These are phyloP conservation scores for Dictyostelium purpureum DNA, from an alignment of 78 protist genomes.

Conservation along the genomic window DNA sequence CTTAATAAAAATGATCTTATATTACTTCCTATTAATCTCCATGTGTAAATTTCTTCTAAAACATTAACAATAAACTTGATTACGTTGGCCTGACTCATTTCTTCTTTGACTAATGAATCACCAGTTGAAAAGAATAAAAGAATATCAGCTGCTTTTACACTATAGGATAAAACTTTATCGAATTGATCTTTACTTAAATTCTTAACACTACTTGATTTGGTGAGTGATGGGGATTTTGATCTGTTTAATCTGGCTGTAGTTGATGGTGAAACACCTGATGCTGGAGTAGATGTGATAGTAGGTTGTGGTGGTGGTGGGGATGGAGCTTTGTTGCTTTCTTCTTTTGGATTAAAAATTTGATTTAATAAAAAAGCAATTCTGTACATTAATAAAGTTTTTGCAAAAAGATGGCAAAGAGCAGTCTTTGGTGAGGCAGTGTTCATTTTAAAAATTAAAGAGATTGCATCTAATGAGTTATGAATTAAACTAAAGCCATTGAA, in stretches of 20 bases:
- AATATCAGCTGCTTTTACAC: slow-evolving; percentile 76
- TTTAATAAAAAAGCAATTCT: slow-evolving; percentile 27
- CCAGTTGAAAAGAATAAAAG: slow-evolving; percentile 70
- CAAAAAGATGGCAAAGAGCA: slow-evolving; percentile 63
- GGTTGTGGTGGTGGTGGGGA: background rate
- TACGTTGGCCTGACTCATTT: slow-evolving; percentile 18
- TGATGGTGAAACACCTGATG: background rate
- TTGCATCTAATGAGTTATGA: slow-evolving; percentile 61
- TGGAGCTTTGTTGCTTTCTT: background rate
- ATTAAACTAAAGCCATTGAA: slow-evolving; percentile 48
- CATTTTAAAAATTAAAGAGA: slow-evolving; percentile 51
- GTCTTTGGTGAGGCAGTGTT: slow-evolving; percentile 44
- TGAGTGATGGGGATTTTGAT: background rate
- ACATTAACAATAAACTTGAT: slow-evolving; percentile 14
- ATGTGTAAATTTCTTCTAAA: slow-evolving; percentile 46
- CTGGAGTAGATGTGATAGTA: background rate
- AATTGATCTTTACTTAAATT: slow-evolving; percentile 55
- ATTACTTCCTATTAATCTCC: slow-evolving; percentile 28
- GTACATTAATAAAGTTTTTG: slow-evolving; percentile 26
- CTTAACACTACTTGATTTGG: slow-evolving; percentile 2
- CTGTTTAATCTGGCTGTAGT: background rate
- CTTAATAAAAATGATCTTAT: slow-evolving; percentile 45
- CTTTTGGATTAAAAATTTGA: slow-evolving; percentile 40
- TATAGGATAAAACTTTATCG: slow-evolving; percentile 45
- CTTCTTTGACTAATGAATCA: slow-evolving; percentile 57